Evolutionary conservation across 1,284 basidiomycete species (phyloP), one percentile per base, ranked within the genome.

Genomic region (Trametes hirsuta): DNA sequence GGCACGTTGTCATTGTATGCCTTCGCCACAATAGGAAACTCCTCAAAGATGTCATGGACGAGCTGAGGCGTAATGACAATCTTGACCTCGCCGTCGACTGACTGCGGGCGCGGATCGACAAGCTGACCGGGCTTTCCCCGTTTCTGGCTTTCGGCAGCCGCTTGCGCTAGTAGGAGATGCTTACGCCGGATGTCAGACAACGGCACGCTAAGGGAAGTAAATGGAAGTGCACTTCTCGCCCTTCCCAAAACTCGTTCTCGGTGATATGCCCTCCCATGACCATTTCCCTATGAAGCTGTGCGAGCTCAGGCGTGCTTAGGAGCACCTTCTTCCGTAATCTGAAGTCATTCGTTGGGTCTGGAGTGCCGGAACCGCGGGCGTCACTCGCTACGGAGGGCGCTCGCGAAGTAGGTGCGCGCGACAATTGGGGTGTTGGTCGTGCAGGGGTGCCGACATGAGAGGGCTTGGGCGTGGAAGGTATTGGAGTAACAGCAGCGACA

Each of bases 1-100:
- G 96, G 96, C 0, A 99, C 97, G 66, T 96, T 95, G 71, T 97
- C 95, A 59, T 82, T 89, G 72, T 97, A 98, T 1, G 95, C 96
- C 70, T 88, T 91, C 49, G 90, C 88, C 6, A 99, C 94, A 36
- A 98, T 90, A 1, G 97, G 97, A 71, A 96, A 98, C 78, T 98
- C 96, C 67, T 98, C 95, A 69, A 99, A 99, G 48, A 99, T 95
- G 71, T 98, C 96, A 67, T 93, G 87, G 41, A 97, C 92, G 40
- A 98, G 81, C 73, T 97, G 94, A 6, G 94, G 93, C 2, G 95
- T 97, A 61, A 99, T 90, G 67, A 90, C 87, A 63, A 98, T 95
- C 72, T 90, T 94, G 71, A 95, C 86, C 72, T 94, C 89, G 40
- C 92, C 92, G 54, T 91, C 86, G 40, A 90, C 80, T 39, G 90